phyloP scores from a whole-genome alignment of 495 filamentous ascomycete genomes.

The Saxophila tyrrhenica region DNA sequence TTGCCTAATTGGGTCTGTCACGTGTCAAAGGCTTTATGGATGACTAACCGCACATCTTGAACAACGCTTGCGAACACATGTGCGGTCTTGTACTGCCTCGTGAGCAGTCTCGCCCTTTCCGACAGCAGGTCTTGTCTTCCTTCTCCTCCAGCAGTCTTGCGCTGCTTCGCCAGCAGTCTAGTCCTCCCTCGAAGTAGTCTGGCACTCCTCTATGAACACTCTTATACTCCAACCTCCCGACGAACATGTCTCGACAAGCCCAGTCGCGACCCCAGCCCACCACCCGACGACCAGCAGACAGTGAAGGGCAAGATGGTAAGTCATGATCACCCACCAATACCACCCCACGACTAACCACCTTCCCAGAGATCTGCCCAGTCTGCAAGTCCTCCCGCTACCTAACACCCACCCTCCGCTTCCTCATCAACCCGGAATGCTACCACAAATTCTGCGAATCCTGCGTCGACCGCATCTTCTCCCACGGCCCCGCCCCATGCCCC shows the following conservation, averaged over 20 bases:
- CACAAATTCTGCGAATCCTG: slow-evolving; percentile 96
- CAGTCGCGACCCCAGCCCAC: slow-evolving; percentile 3
- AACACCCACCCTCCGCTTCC: slow-evolving; percentile 83
- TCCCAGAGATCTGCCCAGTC: slow-evolving; percentile 78
- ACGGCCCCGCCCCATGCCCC: slow-evolving; percentile 81
- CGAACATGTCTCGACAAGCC: slow-evolving; percentile 14
- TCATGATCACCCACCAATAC: not conserved
- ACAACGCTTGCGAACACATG: no score
- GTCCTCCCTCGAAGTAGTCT: no score
- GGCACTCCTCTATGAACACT: not conserved
- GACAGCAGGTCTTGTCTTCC: no score
- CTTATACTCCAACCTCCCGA: not conserved
- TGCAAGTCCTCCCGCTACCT: slow-evolving; percentile 94
- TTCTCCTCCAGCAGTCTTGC: no score
- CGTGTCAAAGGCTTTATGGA: not conserved
- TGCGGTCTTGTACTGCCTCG: no score
- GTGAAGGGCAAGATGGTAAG: slow-evolving; percentile 12
- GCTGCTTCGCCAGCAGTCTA: no score
- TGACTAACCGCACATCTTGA: slow-evolving; percentile 9
- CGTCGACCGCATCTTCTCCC: slow-evolving; percentile 86
- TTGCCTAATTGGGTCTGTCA: not conserved
- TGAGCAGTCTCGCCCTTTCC: no score
- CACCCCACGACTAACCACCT: slow-evolving; percentile 4
- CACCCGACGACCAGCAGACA: slow-evolving; percentile 1
- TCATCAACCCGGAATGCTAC: slow-evolving; percentile 96